These are phyloP conservation scores for Gossypium aridum DNA, from an alignment of 441 rosid genomes.

Conservation along the genomic window DNA sequence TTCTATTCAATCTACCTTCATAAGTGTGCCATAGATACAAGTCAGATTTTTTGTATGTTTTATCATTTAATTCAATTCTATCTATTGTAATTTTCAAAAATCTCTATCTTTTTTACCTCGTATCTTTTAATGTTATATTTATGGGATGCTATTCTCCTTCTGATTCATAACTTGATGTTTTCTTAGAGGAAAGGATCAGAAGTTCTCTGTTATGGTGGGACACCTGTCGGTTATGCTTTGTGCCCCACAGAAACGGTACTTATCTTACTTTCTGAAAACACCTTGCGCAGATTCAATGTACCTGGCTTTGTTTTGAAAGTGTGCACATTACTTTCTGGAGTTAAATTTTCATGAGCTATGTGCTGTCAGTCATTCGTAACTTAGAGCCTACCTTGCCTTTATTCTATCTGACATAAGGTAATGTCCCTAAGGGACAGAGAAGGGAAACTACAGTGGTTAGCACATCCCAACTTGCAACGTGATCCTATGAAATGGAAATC, in stretches of 20 bases:
- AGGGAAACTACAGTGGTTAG: background rate
- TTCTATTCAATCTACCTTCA: background rate
- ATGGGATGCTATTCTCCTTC: background rate
- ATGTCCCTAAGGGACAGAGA: background rate
- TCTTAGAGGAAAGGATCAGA: conserved; percentile 81
- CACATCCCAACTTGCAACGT: background rate
- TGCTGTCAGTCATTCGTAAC: background rate
- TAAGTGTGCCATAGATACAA: background rate
- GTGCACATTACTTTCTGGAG: background rate
- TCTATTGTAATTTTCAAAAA: background rate
- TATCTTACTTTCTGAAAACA: conserved; percentile 1
- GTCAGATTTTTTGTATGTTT: background rate
- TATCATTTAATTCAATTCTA: background rate
- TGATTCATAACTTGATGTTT: conserved; percentile 12
- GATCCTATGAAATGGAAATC: background rate
- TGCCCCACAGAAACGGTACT: conserved; percentile 76
- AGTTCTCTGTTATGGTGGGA: conserved; percentile 59
- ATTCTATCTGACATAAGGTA: background rate
- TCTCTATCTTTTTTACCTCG: background rate
- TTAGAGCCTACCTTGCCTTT: background rate
- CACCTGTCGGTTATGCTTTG: conserved; percentile 75
- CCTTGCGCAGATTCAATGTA: background rate
- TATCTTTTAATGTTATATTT: background rate
- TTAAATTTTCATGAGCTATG: background rate
- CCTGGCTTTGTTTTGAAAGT: background rate